Conservation (phyloP, 1,284 basidiomycete genomes). For the Austroboletus niveus region DNA sequence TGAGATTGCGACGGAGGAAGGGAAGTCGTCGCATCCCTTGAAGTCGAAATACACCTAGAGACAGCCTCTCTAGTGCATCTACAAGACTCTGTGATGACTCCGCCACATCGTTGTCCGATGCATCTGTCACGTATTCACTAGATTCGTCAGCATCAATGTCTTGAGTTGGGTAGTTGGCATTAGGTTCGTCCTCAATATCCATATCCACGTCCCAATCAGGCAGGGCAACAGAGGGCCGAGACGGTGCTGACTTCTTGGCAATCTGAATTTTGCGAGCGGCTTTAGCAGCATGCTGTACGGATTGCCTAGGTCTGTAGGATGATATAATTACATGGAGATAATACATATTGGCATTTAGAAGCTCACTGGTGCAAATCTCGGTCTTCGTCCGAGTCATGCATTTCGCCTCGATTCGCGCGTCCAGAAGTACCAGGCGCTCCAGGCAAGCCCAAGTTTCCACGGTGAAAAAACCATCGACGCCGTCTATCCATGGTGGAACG, state of each 20-base stretch:
- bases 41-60: constrained; percentile 16
- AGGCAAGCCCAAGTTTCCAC: constrained; percentile 8
- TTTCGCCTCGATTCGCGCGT: neutral
- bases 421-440: neutral
- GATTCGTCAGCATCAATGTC: constrained; percentile 7
- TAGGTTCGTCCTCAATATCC: constrained; percentile 8
- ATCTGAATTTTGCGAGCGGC: constrained; percentile 9
- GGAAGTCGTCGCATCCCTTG: constrained; percentile 39
- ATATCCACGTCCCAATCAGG: constrained; percentile 3
- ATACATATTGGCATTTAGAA: neutral
- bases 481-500: constrained; percentile 8
- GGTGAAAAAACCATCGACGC: constrained; percentile 22
- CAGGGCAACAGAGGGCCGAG: neutral
- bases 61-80: constrained; percentile 22
- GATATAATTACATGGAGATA: neutral
- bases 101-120: constrained; percentile 11
- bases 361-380: constrained; percentile 15
- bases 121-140: neutral
- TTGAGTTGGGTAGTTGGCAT: neutral
- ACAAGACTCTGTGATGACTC: constrained; percentile 24
- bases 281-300: constrained; percentile 7
- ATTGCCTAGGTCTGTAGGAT: constrained; percentile 3
- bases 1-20: constrained; percentile 52
- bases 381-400: neutral
- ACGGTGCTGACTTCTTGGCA: constrained; percentile 6